These are phyloP conservation scores for Domatiomyces globalis DNA, from an alignment of 2,329 filamentous ascomycete genomes.

Conservation along the genomic window DNA sequence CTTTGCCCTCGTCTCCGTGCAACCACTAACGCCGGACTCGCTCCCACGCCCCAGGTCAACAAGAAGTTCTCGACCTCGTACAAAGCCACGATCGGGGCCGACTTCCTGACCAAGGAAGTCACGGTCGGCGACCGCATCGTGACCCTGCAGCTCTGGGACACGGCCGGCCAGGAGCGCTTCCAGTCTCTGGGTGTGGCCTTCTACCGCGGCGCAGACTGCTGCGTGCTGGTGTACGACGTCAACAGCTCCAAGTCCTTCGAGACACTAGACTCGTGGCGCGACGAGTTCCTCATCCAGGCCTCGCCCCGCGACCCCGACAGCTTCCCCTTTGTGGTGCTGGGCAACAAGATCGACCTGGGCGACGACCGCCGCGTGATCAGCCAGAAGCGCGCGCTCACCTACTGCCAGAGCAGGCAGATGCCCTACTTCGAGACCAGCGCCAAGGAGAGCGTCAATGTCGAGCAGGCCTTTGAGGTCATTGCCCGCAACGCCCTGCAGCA, in stretches of 20 bases:
- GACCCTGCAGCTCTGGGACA: conserved; percentile 99
- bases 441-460: conserved; percentile 96
- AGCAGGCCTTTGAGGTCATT: conserved; percentile 82
- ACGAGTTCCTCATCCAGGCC: conserved; percentile 95
- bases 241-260: conserved; percentile 99
- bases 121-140: conserved; percentile 93
- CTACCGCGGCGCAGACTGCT: conserved; percentile 95
- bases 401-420: conserved; percentile 94
- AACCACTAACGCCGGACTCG: no score
- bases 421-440: conserved; percentile 99
- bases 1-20: no score
- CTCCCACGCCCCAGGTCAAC: conserved; percentile 62
- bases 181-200: conserved; percentile 95
- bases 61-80: conserved; percentile 99
- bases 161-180: conserved; percentile 91
- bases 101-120: conserved; percentile 96
- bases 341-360: conserved; percentile 98
- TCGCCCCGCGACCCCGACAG: conserved; percentile 92
- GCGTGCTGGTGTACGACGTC: conserved; percentile 93
- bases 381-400: conserved; percentile 89
- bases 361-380: conserved; percentile 96
- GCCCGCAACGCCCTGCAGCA: conserved; percentile 89
- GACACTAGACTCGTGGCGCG: conserved; percentile 92
- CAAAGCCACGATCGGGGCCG: conserved; percentile 97
- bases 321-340: conserved; percentile 95